These are phyloP conservation scores for Citrus medica DNA, from an alignment of 345 rosid species.

Conservation along the genomic window DNA sequence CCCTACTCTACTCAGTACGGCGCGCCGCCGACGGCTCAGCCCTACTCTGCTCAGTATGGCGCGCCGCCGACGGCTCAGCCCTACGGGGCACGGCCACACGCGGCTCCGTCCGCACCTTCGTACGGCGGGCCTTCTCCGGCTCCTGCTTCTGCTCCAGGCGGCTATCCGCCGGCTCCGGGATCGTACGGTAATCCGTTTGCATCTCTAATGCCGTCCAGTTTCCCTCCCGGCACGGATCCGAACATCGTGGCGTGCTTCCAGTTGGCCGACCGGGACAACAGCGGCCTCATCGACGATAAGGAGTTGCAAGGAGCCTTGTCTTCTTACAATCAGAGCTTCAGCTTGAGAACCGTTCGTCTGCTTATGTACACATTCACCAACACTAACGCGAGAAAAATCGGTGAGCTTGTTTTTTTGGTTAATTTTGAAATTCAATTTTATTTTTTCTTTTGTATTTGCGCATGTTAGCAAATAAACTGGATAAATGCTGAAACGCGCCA, in stretches of 20 bases:
- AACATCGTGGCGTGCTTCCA: conserved; percentile 72
- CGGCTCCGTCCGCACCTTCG: conserved; percentile 40
- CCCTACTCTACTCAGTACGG: conserved; percentile 29
- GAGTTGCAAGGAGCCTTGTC: conserved; percentile 90
- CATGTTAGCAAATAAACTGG: neutral
- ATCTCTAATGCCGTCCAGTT: conserved; percentile 68
- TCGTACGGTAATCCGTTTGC: conserved; percentile 64
- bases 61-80: conserved; percentile 34
- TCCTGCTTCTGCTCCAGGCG: conserved; percentile 7
- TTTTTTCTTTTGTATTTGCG: neutral
- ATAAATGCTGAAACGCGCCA: neutral
- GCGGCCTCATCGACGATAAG: conserved; percentile 84
- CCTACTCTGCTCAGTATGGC: conserved; percentile 33
- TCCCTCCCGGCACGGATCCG: conserved; percentile 92
- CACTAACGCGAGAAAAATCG: conserved; percentile 67
- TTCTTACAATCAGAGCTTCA: conserved; percentile 74
- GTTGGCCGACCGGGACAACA: conserved; percentile 80
- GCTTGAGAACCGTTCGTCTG: conserved; percentile 82
- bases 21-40: conserved; percentile 32
- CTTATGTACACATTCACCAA: conserved; percentile 85
- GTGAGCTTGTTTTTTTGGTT: conserved; percentile 28
- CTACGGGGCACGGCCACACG: conserved; percentile 33
- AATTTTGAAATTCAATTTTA: neutral
- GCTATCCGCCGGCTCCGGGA: conserved; percentile 33
- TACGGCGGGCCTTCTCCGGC: conserved; percentile 36